Conservation (phyloP, 1,284 basidiomycete species). For the Cryptococcus deneoformans region DNA sequence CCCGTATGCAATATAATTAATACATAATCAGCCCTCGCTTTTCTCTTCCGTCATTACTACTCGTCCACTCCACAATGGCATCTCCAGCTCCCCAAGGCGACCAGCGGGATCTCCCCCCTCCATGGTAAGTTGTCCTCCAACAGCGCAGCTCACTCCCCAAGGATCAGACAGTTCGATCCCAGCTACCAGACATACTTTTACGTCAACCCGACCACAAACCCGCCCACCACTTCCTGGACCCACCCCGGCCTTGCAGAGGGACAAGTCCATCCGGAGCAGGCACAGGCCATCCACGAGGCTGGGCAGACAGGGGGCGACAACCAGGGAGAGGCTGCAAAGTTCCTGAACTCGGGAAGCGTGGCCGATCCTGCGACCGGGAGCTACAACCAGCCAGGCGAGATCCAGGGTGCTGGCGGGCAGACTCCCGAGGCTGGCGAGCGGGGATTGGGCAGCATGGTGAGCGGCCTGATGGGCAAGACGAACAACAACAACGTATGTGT, state of each 20-base stretch:
- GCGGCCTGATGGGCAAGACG: conserved; percentile 13
- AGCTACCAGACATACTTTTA: conserved; percentile 33
- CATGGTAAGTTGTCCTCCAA: conserved; percentile 3
- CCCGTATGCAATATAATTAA: no score
- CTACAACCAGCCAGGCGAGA: conserved; percentile 1
- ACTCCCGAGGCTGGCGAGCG: conserved; percentile 17
- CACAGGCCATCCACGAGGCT: conserved; percentile 16
- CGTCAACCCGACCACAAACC: conserved; percentile 38
- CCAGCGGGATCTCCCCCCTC: conserved; percentile 9
- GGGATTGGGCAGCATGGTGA: conserved; percentile 19
- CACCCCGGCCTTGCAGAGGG: conserved; percentile 27
- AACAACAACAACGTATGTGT: neutral
- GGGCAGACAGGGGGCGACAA: neutral
- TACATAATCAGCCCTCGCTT: no score
- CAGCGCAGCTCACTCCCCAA: neutral
- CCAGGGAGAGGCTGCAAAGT: conserved; percentile 16
- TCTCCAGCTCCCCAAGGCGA: conserved; percentile 1
- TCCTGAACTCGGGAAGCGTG: conserved; percentile 15
- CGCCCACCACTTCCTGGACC: conserved; percentile 37
- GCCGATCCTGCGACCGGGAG: conserved; percentile 11
- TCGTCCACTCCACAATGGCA: neutral
- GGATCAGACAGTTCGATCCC: conserved; percentile 36
- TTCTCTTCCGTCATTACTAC: no score
- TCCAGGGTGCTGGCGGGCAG: conserved; percentile 1
- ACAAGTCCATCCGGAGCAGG: conserved; percentile 35